phyloP scores from a whole-genome alignment of 1,284 basidiomycete species.

The Trichosporon sp. region DNA sequence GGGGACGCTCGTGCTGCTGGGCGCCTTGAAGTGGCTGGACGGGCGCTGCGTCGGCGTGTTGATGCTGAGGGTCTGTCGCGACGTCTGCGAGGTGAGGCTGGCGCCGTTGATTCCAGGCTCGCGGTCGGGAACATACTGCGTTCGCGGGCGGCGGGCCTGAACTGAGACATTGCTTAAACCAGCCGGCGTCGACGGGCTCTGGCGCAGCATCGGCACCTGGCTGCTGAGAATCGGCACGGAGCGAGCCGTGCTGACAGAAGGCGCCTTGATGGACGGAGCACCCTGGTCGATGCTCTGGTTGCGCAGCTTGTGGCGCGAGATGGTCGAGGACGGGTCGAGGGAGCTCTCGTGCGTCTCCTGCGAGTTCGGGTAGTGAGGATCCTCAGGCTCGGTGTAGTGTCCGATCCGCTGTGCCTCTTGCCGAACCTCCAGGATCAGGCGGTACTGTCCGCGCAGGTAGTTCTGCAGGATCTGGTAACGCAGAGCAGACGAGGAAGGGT shows the following conservation, averaged over 20 bases:
- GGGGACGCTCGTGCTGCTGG: slow-evolving; percentile 14
- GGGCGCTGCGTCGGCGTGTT: slow-evolving; percentile 7
- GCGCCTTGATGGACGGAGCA: slow-evolving; percentile 21
- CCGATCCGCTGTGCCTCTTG: slow-evolving; percentile 37
- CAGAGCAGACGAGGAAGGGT: slow-evolving; percentile 54
- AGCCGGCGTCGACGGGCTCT: slow-evolving; percentile 43
- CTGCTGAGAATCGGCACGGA: slow-evolving; percentile 15
- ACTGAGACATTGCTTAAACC: slow-evolving; percentile 25
- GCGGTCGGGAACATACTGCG: slow-evolving; percentile 38
- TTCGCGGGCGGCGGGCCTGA: slow-evolving; percentile 28
- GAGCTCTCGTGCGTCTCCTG: slow-evolving; percentile 25
- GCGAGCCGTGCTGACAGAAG: slow-evolving; percentile 21
- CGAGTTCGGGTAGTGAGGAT: slow-evolving; percentile 22
- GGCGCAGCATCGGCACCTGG: slow-evolving; percentile 22
- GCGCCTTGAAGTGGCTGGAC: slow-evolving; percentile 16
- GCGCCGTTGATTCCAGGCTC: slow-evolving; percentile 21
- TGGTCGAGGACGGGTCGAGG: not conserved
- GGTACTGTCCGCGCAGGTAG: slow-evolving; percentile 54
- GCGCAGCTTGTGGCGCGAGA: not conserved
- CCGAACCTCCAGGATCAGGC: slow-evolving; percentile 43
- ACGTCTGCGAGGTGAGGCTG: not conserved
- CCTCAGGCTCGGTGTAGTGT: slow-evolving; percentile 35
- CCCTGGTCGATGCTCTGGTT: slow-evolving; percentile 16
- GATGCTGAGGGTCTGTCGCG: slow-evolving; percentile 8
- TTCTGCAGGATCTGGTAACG: slow-evolving; percentile 54